These are phyloP conservation scores for Gossypium trilobum DNA, from an alignment of 441 rosid species.

Conservation along the genomic window DNA sequence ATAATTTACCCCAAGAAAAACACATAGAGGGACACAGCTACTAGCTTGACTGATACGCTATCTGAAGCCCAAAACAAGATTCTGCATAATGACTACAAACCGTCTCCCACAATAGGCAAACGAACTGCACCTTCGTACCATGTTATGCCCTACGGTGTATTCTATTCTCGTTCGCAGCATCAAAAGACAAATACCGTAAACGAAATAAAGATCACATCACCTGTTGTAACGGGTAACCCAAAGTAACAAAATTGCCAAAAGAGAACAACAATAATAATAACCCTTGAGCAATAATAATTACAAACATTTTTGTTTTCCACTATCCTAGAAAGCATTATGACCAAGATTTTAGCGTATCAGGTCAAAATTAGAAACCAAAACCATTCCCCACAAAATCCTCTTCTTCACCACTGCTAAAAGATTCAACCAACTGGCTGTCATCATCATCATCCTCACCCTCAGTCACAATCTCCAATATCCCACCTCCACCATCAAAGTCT, in stretches of 20 bases:
- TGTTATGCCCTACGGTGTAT: neutral
- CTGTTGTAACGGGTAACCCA: neutral
- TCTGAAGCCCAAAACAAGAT: too few relatives aligned
- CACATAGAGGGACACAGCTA: too few relatives aligned
- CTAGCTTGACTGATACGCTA: too few relatives aligned
- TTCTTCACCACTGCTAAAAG: slow-evolving; percentile 73
- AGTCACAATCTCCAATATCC: slow-evolving; percentile 50
- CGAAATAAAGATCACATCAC: neutral
- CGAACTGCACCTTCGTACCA: too few relatives aligned
- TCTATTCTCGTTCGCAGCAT: neutral
- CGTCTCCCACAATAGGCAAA: too few relatives aligned
- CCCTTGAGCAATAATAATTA: slow-evolving; percentile 22
- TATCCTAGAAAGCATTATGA: neutral
- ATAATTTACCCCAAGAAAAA: too few relatives aligned
- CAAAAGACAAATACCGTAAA: neutral
- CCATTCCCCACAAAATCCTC: slow-evolving; percentile 36
- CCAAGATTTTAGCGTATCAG: neutral
- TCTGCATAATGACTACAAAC: too few relatives aligned
- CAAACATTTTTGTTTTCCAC: slow-evolving; percentile 15
- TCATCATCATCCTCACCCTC: slow-evolving; percentile 68
- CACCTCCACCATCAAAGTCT: slow-evolving; percentile 53
- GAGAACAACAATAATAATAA: neutral
- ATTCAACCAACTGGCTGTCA: slow-evolving; percentile 58
- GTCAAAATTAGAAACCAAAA: slow-evolving; percentile 26
- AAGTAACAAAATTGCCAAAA: slow-evolving; percentile 5